Conservation (phyloP, 306 rosid species). For the Prunus salicina region DNA sequence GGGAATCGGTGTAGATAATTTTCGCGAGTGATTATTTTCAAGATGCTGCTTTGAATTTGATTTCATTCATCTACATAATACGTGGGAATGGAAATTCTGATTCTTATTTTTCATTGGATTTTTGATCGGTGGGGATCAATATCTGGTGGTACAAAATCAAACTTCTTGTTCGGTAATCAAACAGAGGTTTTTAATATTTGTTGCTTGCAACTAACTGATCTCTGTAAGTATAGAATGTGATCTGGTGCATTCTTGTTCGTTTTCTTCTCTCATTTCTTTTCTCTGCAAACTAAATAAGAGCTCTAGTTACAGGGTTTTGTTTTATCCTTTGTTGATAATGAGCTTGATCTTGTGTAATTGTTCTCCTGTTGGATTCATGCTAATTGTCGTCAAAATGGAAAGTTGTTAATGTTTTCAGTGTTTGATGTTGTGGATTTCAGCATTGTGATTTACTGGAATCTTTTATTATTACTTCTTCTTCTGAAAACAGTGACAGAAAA, state of each 20-base stretch:
- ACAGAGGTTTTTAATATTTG: background rate
- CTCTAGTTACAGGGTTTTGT: background rate
- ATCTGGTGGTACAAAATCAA: background rate
- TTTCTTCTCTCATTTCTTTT: background rate
- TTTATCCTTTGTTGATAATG: background rate
- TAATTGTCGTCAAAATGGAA: background rate
- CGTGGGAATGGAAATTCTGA: background rate
- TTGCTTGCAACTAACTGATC: background rate
- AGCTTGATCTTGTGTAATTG: background rate
- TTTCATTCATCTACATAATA: background rate
- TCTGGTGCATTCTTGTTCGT: background rate
- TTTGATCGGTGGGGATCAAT: background rate
- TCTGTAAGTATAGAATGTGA: background rate
- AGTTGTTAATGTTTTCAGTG: background rate
- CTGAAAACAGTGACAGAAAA: too few species aligned
- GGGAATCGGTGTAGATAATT: background rate
- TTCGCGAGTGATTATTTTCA: background rate
- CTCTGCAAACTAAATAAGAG: background rate
- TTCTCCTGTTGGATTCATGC: background rate
- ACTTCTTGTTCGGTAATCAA: background rate
- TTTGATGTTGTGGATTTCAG: background rate
- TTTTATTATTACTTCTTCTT: too few species aligned
- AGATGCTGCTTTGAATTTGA: background rate
- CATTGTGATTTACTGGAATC: background rate
- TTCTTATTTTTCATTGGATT: background rate